These are phyloP conservation scores for Urostyla sp. DNA, from an alignment of 73 alveolate species.

Conservation along the genomic window DNA sequence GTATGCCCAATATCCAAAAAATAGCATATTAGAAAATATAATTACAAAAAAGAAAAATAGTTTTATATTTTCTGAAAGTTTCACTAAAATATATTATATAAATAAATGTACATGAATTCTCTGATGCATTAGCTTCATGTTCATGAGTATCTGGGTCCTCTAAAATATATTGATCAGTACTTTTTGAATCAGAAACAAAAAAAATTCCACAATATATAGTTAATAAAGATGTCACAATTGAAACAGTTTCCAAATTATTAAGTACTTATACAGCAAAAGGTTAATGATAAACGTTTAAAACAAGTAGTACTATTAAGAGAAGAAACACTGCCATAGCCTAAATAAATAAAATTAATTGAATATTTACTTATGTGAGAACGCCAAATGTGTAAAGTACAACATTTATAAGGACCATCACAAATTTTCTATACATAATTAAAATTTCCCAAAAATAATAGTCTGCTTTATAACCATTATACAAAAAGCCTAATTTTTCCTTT, in stretches of 20 bases:
- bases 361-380: constrained; percentile 36
- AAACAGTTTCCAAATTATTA: constrained; percentile 53
- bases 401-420: constrained; percentile 44
- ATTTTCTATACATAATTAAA: constrained; percentile 43
- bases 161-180: constrained; percentile 29
- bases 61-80: neutral
- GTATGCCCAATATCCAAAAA: constrained; percentile 4
- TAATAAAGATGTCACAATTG: constrained; percentile 25
- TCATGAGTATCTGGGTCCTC: constrained; percentile 27
- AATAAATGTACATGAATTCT: neutral
- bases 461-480: constrained; percentile 49
- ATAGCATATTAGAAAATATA: neutral
- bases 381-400: constrained; percentile 47
- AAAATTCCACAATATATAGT: constrained; percentile 69
- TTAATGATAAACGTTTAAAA: neutral
- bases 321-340: constrained; percentile 64
- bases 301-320: constrained; percentile 20
- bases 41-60: constrained; percentile 12
- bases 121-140: neutral
- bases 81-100: neutral
- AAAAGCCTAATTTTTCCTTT: constrained; percentile 45
- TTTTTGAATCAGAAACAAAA: constrained; percentile 34
- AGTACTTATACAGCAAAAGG: constrained; percentile 45
- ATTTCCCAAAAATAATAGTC: constrained; percentile 57
- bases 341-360: neutral